A percentile compares a stretch with the other conserved stretches of the same genome.
Conservation (phyloP, 75 land plant species). For the Ceratopteris richardii region DNA sequence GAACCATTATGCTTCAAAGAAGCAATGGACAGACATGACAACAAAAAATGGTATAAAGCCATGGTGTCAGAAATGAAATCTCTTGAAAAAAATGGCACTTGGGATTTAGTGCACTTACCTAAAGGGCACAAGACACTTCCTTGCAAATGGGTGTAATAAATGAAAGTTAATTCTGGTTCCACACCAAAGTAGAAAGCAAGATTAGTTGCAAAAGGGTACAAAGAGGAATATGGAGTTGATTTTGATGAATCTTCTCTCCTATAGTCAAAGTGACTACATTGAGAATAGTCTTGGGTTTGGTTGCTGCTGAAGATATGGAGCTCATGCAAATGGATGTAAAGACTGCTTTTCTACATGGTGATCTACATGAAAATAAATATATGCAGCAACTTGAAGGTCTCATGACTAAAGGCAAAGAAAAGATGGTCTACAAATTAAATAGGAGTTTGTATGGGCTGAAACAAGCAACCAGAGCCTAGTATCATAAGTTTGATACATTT, state of each 20-base stretch:
- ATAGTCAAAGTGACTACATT: constrained; percentile 25
- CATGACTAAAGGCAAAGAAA: not conserved
- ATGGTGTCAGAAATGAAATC: too few species aligned
- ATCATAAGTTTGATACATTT: constrained; percentile 1
- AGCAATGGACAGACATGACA: too few species aligned
- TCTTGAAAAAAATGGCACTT: not conserved
- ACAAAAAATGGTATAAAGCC: too few species aligned
- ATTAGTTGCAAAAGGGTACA: not conserved
- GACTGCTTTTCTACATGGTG: constrained; percentile 20
- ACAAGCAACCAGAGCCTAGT: constrained; percentile 8
- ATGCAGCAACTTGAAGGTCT: not conserved
- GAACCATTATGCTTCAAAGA: too few species aligned
- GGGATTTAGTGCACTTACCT: not conserved
- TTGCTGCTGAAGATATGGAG: constrained; percentile 5
- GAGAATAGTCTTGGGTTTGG: constrained; percentile 15
- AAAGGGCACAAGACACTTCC: not conserved
- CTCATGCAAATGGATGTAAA: constrained; percentile 26
- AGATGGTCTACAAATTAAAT: not conserved
- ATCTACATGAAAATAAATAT: constrained; percentile 18
- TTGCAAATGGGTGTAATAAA: not conserved
- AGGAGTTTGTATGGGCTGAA: constrained; percentile 10
- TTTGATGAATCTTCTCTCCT: constrained; percentile 14
- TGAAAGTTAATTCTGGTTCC: not conserved
- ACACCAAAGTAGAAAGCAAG: not conserved
- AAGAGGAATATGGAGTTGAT: not conserved